Conservation (phyloP, 176 grass and related monocot species). For the Secale cereale region DNA sequence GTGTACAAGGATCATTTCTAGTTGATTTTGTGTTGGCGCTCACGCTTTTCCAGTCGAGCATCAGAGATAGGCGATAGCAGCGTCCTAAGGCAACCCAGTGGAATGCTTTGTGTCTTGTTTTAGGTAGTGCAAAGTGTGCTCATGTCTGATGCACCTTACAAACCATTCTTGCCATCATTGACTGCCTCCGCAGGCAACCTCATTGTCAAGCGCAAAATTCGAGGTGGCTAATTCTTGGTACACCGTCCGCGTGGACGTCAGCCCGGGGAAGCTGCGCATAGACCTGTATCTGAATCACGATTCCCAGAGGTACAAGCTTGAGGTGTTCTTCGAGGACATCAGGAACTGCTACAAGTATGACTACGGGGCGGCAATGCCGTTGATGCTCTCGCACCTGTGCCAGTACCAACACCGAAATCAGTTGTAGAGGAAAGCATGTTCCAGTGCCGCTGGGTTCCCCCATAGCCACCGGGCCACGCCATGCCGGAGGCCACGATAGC, state of each 20-base stretch:
- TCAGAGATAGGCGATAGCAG: too few species aligned
- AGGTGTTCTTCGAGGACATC: slow-evolving; percentile 70
- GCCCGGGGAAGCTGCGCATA: slow-evolving; percentile 58
- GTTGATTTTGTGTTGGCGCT: too few species aligned
- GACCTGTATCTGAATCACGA: slow-evolving; percentile 61
- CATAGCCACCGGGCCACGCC: slow-evolving; percentile 55
- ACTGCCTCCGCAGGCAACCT: slow-evolving; percentile 25
- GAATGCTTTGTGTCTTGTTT: too few species aligned
- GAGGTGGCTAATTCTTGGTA: slow-evolving; percentile 55
- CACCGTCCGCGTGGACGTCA: slow-evolving; percentile 64
- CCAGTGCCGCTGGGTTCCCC: slow-evolving; percentile 68
- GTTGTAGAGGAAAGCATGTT: slow-evolving; percentile 12
- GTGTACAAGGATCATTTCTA: too few species aligned
- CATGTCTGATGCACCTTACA: too few species aligned
- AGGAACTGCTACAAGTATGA: slow-evolving; percentile 44
- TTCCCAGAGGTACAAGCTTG: slow-evolving; percentile 59
- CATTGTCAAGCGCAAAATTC: slow-evolving; percentile 28
- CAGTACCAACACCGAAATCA: too few species aligned
- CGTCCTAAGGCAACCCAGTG: too few species aligned
- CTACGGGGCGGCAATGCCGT: too few species aligned
- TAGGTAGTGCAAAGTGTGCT: too few species aligned
- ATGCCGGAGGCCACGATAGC: slow-evolving; percentile 71
- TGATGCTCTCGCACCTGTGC: too few species aligned
- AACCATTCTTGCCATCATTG: too few species aligned
- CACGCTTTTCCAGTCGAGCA: too few species aligned